phyloP scores from a whole-genome alignment of 768 basidiomycete species.

The Suillus spraguei region DNA sequence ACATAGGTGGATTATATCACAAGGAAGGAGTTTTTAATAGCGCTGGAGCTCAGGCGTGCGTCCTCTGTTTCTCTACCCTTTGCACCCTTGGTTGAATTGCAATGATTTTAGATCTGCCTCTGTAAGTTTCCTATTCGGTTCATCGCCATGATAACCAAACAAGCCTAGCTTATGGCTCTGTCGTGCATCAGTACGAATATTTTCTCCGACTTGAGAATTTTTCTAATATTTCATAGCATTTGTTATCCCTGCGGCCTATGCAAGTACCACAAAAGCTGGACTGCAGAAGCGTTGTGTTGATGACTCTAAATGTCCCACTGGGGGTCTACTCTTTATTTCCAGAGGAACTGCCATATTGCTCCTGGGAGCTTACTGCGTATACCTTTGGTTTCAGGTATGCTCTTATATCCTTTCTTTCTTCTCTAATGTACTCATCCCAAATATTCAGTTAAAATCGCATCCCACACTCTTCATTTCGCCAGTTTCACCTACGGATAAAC shows the following conservation, averaged over 20 bases:
- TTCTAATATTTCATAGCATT: constrained; percentile 50
- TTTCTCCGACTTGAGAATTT: constrained; percentile 5
- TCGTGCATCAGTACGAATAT: constrained; percentile 73
- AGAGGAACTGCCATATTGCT: constrained; percentile 80
- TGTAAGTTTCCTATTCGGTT: constrained; percentile 27
- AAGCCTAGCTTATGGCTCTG: constrained; percentile 74
- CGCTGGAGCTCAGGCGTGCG: constrained; percentile 87
- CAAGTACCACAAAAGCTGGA: constrained; percentile 40
- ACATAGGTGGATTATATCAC: constrained; percentile 62
- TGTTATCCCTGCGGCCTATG: constrained; percentile 89
- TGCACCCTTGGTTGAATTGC: not conserved
- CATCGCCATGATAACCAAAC: not conserved
- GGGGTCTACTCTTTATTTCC: constrained; percentile 72
- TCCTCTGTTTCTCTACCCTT: constrained; percentile 17
- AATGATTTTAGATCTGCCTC: constrained; percentile 35
- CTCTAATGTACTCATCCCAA: constrained; percentile 8
- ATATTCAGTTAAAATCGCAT: constrained; percentile 69
- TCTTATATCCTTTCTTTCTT: not conserved
- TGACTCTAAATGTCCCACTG: constrained; percentile 18
- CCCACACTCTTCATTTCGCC: constrained; percentile 42
- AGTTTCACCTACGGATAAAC: constrained; percentile 20
- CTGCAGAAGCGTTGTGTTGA: constrained; percentile 6
- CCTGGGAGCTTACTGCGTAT: constrained; percentile 71
- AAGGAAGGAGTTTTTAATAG: constrained; percentile 74
- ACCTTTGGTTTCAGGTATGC: constrained; percentile 74